Base-by-base conservation (phyloP, 805 yeast species). In the Lipomyces sp. region DNA sequence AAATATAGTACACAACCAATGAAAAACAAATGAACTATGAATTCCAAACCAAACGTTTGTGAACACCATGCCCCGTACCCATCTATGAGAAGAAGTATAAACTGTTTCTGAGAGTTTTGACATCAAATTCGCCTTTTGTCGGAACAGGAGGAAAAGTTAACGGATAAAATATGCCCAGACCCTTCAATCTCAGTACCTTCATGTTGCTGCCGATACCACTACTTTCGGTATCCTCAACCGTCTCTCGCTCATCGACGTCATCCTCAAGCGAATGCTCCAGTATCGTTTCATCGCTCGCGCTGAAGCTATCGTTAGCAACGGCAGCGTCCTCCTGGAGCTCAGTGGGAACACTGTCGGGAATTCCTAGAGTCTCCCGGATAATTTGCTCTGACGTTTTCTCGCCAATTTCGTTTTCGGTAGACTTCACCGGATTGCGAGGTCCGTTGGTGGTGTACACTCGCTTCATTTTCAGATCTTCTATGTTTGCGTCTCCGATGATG, bases 71-170 rank as follows among this genome's bases (percentile, higher is more conserved):
- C 48, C 48, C 48, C 48, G 48, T 42, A 42, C 48, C 39, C 48
- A 42, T 42, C 48, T 57, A 55, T 4, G 82, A 79, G 75, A 94
- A 94, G 83, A 94, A 94, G 77, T 94, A 94, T 39, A 83, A 82
- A 69, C 97, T 90, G 59, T 87, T 85, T 74, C 84, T 83, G 54
- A 93, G 88, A 65, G 84, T 84, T 51, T 80, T 78, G 48, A 94
- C 96, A 74, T 94, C 96, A 73, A 94, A 90, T 18, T 86, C 87
- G 60, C 98, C 99, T 63, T 65, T 68, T 7, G 66, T 54, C 3
- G 75, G 75, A 29, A 73, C 67, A 13, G 51, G 58, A 3, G 74
- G 73, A 58, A 73, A 73, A 7, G 51, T 53, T 37, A 73, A 45
- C 18, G 72, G 72, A 15, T 63, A 54, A 42, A 45, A 57, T 4